Base-by-base conservation (phyloP, 108 stramenopile genomes). In the Skeletonema costatum region DNA sequence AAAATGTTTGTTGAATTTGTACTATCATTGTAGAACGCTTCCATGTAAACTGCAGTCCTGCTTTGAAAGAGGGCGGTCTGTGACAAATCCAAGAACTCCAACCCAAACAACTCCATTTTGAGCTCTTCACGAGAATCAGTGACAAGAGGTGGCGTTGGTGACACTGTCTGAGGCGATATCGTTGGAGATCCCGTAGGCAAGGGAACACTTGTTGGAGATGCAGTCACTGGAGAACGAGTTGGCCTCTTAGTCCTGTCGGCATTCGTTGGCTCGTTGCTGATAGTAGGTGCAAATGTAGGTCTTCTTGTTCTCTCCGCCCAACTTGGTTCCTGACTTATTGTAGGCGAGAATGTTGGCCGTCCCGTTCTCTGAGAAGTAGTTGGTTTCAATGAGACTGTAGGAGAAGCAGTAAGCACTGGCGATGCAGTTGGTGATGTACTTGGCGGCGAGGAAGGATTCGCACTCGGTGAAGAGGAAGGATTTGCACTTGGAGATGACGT, bases 11-110 rank as follows among this genome's bases (percentile, higher is more conserved):
- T 71, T 31, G 53, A 51, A 30, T 60, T 11, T n/a, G 31, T 38
- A 7, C 25, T 25, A 25, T 25, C 58, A 31, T 61, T 71, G 71
- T 71, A 71, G 56, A 60, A 71, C 53, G 53, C 32, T 16, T 71
- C 39, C 25, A 71, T 71, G 59, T 61, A 71, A 0, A 41, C 16
- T 56, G 53, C 59, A 30, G 71, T 71, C 29, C 38, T 29, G 19
- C 0, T 60, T 31, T 60, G 41, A 31, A 42, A 71, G 11, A 19
- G 16, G 1, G 11, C 21, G 33, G 30, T 29, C n/a, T 59, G 71
- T 2, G 16, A 19, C 4, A 32, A 33, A 31, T 39, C 56, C 32
- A 64, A 38, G 9, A 39, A 38, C 17, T 35, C 38, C n/a, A 64
- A 39, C 1, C 63, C 63, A 64, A 38, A 64, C 17, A 64, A 21